A percentile compares a stretch with the other conserved stretches of the same genome.
Evolutionary conservation across 108 stramenopile genomes (phyloP).

Genomic region (Conticribra guillardii): DNA sequence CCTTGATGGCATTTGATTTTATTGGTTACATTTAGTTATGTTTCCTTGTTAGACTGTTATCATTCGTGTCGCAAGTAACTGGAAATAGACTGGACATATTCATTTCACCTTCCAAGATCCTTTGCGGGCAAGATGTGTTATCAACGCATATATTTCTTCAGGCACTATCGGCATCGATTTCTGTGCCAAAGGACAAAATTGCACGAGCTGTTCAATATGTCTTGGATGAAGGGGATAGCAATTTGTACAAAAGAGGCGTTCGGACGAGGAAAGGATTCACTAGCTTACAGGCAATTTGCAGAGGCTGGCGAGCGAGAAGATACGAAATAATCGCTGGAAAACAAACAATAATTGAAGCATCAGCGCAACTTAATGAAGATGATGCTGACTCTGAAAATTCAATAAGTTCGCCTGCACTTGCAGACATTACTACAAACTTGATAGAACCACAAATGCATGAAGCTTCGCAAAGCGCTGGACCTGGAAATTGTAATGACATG

Average conservation of each 20-base stretch:
- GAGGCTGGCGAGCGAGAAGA: conserved; percentile 26
- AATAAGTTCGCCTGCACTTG: too few relatives aligned
- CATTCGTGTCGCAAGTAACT: conserved; percentile 25
- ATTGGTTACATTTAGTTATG: background rate
- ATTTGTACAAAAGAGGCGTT: conserved; percentile 29
- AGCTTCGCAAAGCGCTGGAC: background rate
- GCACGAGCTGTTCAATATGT: conserved; percentile 7
- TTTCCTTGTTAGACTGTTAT: conserved; percentile 20
- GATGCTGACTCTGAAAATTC: background rate
- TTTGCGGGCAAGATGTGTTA: conserved; percentile 31
- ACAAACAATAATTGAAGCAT: background rate
- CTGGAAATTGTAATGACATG: background rate
- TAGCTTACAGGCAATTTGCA: conserved; percentile 15
- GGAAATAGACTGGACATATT: conserved; percentile 25
- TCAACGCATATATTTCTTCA: conserved; percentile 19
- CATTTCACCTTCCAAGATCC: conserved; percentile 25
- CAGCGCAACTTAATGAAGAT: background rate
- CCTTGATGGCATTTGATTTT: background rate
- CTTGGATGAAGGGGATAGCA: conserved; percentile 10
- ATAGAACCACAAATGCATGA: too few relatives aligned
- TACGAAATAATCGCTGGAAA: background rate
- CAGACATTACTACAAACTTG: too few relatives aligned
- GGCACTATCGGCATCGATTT: conserved; percentile 12
- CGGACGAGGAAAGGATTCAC: conserved; percentile 17
- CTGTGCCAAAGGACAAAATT: conserved; percentile 3